Evolutionary conservation across 2,329 filamentous ascomycete genomes (phyloP), one percentile per base, ranked within the genome.

Genomic region (Diaporthe sp.): DNA sequence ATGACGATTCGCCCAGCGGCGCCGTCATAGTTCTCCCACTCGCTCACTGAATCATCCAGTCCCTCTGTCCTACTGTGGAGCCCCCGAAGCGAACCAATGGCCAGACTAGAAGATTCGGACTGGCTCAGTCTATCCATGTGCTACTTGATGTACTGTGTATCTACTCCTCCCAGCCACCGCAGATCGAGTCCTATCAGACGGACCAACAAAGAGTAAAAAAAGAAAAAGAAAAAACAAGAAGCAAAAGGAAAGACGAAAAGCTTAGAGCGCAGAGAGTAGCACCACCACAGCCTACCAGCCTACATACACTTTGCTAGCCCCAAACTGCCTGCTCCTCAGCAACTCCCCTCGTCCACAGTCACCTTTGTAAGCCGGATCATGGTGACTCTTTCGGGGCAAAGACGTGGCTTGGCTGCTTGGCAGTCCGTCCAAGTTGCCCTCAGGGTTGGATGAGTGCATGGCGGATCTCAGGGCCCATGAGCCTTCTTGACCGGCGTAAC

Each of bases 381-480:
- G n/a, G n/a, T 61, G 15, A 19, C 58, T 30, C 58, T 61, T 42
- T 61, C 58, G 58, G 61, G 61, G 30, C 45, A 67, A 67, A 67
- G 30, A 52, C 22, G n/a, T 67, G 61, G 25, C 61, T 66, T 50
- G 61, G 61, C 61, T 35, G 28, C 61, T 67, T 67, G 61, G 61
- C 61, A 28, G 45, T 17, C 42, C 25, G 28, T 15, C 28, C 30
- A 67, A 52, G 61, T 52, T 22, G 64, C 64, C 47, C 22, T 67
- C 64, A 52, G 52, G 45, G 64, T 67, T 67, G 45, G 52, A 8
- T 54, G 45, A 45, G 52, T 67, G 45, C 25, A 8, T 54, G 52
- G 52, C 28, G 52, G 52, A 54, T 54, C 33, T 13, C 22, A 55
- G 19, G 25, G 28, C 52, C 52, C 22, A 47, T 47, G 42, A 19